A percentile compares a stretch with the other conserved stretches of the same genome.
phyloP scores from a whole-genome alignment of 129 eudicot species.

The Chrysanthemum makinoi region DNA sequence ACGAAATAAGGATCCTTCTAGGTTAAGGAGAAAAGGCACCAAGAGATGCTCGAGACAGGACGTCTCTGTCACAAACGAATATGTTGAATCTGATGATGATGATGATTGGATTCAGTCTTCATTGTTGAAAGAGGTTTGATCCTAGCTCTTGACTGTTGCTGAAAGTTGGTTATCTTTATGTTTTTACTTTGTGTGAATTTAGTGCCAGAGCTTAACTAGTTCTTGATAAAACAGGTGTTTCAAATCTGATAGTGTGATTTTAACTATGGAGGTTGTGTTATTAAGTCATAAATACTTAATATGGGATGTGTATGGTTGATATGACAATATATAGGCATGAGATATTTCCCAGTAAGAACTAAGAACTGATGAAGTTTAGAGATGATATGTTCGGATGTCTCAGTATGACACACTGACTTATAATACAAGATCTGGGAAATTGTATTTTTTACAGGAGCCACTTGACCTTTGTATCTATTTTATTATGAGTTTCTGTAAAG shows the following conservation, averaged over 20 bases:
- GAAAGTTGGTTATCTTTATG: conserved; percentile 11
- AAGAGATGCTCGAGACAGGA: conserved; percentile 31
- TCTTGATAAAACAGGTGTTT: background rate
- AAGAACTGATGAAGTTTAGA: background rate
- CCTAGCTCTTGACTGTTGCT: background rate
- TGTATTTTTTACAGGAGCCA: background rate
- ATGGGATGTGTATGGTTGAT: conserved; percentile 4
- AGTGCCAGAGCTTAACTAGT: conserved; percentile 9
- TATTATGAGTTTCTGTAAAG: background rate
- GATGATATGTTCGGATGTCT: conserved; percentile 11
- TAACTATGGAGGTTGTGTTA: background rate
- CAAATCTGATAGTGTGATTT: conserved; percentile 17
- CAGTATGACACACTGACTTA: conserved; percentile 2
- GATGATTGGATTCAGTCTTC: no score
- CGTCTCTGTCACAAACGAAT: conserved; percentile 23
- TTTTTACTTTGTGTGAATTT: conserved; percentile 1
- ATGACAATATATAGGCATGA: conserved; percentile 8
- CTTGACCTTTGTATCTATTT: background rate
- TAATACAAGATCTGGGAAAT: conserved; percentile 14
- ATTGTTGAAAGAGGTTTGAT: no score
- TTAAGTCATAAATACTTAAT: conserved; percentile 8
- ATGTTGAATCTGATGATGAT: background rate
- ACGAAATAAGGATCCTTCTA: conserved; percentile 26
- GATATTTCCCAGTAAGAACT: conserved; percentile 1
- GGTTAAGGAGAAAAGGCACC: conserved; percentile 36